Percentiles rank a stretch among this genome's conserved stretches.
phyloP scores from a whole-genome alignment of 352 stramenopile species.

The Pythium aristosporum region DNA sequence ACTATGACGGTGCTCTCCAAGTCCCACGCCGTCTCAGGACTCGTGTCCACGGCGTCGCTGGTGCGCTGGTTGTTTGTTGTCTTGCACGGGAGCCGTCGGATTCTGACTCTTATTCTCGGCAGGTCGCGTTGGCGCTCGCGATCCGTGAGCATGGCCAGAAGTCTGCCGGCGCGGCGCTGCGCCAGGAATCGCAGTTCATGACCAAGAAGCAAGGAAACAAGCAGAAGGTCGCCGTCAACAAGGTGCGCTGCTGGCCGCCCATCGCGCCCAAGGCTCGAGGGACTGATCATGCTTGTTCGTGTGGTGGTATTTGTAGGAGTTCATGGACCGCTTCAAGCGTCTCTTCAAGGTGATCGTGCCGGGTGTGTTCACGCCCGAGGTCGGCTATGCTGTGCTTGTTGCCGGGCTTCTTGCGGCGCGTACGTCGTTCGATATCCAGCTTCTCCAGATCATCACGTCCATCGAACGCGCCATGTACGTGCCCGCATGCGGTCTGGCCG shows the following conservation, averaged over 20 bases:
- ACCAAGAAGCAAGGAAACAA: slow-evolving; percentile 70
- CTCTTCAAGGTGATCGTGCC: slow-evolving; percentile 78
- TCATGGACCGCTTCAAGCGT: slow-evolving; percentile 58
- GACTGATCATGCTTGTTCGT: not conserved
- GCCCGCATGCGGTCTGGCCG: not conserved
- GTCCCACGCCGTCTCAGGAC: slow-evolving; percentile 40
- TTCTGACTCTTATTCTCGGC: slow-evolving; percentile 1
- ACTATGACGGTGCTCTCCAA: slow-evolving; percentile 65
- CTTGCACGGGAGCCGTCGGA: not conserved
- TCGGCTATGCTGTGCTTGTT: slow-evolving; percentile 65
- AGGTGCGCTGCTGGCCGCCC: slow-evolving; percentile 30
- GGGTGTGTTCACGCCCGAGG: slow-evolving; percentile 61
- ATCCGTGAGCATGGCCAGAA: slow-evolving; percentile 68
- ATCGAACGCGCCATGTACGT: slow-evolving; percentile 73
- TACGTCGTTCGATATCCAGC: slow-evolving; percentile 78
- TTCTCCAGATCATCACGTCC: slow-evolving; percentile 75
- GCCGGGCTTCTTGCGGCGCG: slow-evolving; percentile 57
- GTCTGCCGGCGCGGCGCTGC: slow-evolving; percentile 43
- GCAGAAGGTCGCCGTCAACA: slow-evolving; percentile 70
- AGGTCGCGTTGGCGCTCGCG: slow-evolving; percentile 59
- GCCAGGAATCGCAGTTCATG: slow-evolving; percentile 68
- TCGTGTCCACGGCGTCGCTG: slow-evolving; percentile 42
- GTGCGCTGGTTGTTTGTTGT: slow-evolving; percentile 26
- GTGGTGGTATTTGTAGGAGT: slow-evolving; percentile 31
- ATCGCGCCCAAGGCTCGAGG: not conserved